These are phyloP conservation scores for Candida nitratophila DNA, from an alignment of 805 yeast genomes.

Conservation along the genomic window DNA sequence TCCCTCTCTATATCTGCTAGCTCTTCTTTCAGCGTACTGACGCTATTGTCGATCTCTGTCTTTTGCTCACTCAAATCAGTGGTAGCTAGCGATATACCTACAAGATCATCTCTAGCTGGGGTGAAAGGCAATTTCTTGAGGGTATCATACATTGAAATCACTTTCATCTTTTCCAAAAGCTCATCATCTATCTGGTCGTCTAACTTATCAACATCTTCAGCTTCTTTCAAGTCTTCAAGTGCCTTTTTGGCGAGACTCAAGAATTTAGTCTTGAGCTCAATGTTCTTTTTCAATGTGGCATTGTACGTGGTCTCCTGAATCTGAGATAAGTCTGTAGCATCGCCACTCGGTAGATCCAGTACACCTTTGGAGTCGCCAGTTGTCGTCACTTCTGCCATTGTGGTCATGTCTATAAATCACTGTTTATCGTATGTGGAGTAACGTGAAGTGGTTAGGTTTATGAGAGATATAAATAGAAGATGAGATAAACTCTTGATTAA, in stretches of 20 bases:
- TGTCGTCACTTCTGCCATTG: too few species aligned
- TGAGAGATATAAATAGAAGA: too few species aligned
- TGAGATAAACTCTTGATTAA: too few species aligned
- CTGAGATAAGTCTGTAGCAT: background rate
- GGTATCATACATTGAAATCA: slow-evolving; percentile 17
- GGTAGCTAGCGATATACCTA: slow-evolving; percentile 20
- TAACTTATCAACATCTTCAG: background rate
- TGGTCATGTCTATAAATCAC: too few species aligned
- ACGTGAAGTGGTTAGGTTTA: too few species aligned
- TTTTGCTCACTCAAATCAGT: slow-evolving; percentile 7
- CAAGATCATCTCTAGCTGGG: slow-evolving; percentile 22
- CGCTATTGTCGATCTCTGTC: slow-evolving; percentile 3
- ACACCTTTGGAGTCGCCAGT: background rate
- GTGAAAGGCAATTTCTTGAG: slow-evolving; percentile 19
- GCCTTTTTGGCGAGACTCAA: slow-evolving; percentile 13
- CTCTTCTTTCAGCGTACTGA: background rate
- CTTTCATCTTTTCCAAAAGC: slow-evolving; percentile 3
- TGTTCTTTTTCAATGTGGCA: slow-evolving; percentile 14
- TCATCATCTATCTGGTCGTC: background rate
- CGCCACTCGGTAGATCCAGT: background rate
- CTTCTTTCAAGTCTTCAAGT: slow-evolving; percentile 6
- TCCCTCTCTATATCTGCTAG: slow-evolving; percentile 3
- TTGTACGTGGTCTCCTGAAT: slow-evolving; percentile 10
- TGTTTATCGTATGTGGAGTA: too few species aligned
- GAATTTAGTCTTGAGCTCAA: slow-evolving; percentile 14